These are phyloP conservation scores for Ceratocystis papillata DNA, from an alignment of 2,329 filamentous ascomycete species.

Conservation along the genomic window DNA sequence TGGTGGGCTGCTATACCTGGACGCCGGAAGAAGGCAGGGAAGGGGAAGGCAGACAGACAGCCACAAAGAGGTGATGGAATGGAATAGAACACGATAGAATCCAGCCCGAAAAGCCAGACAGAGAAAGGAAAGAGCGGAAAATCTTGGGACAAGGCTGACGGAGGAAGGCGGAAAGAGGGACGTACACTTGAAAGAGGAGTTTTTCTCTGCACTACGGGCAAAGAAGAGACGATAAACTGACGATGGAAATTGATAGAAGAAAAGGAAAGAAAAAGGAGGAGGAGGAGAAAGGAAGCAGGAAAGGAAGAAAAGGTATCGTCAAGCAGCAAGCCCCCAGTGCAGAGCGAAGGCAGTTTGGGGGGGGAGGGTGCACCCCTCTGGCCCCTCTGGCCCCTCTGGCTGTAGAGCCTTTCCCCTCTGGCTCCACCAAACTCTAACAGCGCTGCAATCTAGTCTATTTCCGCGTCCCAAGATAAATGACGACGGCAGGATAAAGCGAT, in stretches of 20 bases:
- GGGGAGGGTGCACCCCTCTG: too few species aligned
- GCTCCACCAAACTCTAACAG: too few species aligned
- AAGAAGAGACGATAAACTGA: too few species aligned
- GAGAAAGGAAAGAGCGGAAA: neutral
- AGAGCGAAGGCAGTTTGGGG: neutral
- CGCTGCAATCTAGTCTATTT: too few species aligned
- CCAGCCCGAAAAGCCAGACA: neutral
- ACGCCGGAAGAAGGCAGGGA: neutral
- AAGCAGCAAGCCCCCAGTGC: neutral
- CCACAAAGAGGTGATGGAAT: neutral
- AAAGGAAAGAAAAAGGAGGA: slow-evolving; percentile 13
- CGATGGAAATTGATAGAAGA: slow-evolving; percentile 5
- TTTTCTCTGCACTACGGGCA: too few species aligned
- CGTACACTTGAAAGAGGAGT: neutral
- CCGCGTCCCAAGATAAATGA: slow-evolving; percentile 27
- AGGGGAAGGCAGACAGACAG: neutral
- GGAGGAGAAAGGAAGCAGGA: neutral
- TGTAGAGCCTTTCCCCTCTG: too few species aligned
- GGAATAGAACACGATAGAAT: slow-evolving; percentile 13
- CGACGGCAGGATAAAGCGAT: slow-evolving; percentile 18
- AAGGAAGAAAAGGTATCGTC: slow-evolving; percentile 18
- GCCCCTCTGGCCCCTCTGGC: too few species aligned
- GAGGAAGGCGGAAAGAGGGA: neutral
- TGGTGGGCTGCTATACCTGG: neutral
- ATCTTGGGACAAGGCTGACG: neutral